A percentile compares a stretch with the other conserved stretches of the same genome.
Conservation (phyloP, 2,329 filamentous ascomycete genomes). For the Fusarium austroafricanum region DNA sequence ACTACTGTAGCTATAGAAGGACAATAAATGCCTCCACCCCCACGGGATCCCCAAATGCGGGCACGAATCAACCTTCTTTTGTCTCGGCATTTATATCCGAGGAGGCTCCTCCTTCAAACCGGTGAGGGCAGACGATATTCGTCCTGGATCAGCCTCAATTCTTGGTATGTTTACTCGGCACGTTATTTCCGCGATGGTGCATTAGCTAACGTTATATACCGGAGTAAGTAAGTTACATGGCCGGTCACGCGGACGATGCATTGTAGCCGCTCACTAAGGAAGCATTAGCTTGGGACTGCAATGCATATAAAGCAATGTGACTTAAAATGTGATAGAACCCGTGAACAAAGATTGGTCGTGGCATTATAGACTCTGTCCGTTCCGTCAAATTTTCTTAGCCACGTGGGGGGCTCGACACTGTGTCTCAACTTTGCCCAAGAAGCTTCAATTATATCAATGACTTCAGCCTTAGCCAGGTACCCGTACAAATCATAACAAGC, state of each 20-base stretch:
- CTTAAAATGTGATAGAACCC: neutral
- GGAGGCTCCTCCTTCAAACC: constrained; percentile 19
- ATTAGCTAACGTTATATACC: constrained; percentile 9
- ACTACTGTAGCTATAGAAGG: too few relatives aligned
- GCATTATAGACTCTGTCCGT: neutral
- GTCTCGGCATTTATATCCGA: constrained; percentile 37
- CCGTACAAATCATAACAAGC: neutral
- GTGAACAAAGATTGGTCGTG: neutral
- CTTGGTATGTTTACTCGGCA: constrained; percentile 26
- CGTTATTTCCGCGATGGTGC: constrained; percentile 32
- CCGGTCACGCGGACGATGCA: constrained; percentile 1
- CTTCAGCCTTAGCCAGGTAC: constrained; percentile 3
- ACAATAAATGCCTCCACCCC: constrained; percentile 9
- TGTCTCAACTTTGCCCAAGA: constrained; percentile 3
- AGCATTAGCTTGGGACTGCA: neutral
- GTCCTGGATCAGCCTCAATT: constrained; percentile 26
- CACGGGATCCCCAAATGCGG: constrained; percentile 26
- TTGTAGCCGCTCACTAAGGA: neutral
- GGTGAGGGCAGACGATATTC: constrained; percentile 2
- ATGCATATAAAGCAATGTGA: neutral
- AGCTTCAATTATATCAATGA: neutral
- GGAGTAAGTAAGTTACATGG: neutral
- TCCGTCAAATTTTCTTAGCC: neutral
- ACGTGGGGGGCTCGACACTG: neutral
- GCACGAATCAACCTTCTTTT: constrained; percentile 34